Percentiles rank a stretch among this genome's conserved stretches.
These are phyloP conservation scores for Fraxinus quadrangulata DNA, from an alignment of 257 asterid genomes.

Conservation along the genomic window DNA sequence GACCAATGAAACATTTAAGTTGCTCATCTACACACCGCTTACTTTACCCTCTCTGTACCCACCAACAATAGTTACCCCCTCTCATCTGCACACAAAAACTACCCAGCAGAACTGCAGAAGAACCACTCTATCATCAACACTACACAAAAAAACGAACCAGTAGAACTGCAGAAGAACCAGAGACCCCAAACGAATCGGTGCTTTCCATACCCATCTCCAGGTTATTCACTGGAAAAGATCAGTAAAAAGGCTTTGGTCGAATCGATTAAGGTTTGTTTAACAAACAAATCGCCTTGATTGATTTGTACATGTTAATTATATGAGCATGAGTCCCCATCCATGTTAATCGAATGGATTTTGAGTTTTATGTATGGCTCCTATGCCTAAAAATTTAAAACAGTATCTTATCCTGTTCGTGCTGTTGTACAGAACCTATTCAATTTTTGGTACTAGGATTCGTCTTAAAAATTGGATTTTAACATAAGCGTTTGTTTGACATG, in stretches of 20 bases:
- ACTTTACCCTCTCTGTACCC: no score
- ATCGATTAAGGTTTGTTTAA: neutral
- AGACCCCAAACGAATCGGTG: neutral
- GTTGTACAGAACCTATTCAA: neutral
- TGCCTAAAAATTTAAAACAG: neutral
- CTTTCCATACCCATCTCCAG: neutral
- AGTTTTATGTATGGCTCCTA: neutral
- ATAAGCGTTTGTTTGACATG: neutral
- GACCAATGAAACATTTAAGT: no score
- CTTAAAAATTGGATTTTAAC: neutral
- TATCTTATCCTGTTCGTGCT: neutral
- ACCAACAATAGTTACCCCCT: no score
- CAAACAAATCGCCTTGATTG: neutral
- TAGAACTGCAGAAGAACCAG: no score
- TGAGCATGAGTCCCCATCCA: neutral
- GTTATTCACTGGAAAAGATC: neutral
- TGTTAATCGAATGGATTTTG: neutral
- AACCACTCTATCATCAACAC: no score
- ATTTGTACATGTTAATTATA: neutral
- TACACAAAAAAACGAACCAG: no score
- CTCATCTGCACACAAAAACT: no score
- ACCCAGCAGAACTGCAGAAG: no score
- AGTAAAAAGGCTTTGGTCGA: neutral
- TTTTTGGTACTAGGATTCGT: neutral
- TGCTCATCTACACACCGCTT: no score